phyloP scores from a whole-genome alignment of 805 yeast genomes.

The Candida lessepsii region DNA sequence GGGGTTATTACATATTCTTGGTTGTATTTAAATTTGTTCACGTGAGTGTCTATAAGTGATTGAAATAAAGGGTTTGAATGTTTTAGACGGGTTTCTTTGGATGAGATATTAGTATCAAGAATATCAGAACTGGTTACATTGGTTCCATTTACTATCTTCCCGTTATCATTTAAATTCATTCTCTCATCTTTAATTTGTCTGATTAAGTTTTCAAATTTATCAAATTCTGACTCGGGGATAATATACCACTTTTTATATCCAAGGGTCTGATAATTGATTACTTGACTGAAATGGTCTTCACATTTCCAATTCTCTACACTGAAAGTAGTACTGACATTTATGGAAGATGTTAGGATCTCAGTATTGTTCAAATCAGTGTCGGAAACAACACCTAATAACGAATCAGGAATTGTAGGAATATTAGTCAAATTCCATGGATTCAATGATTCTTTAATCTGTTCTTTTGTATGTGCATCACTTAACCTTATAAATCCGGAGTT shows the following conservation, averaged over 20 bases:
- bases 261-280: conserved; percentile 50
- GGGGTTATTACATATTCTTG: conserved; percentile 48
- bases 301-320: conserved; percentile 56
- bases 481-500: background rate
- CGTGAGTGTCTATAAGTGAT: conserved; percentile 18
- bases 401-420: conserved; percentile 48
- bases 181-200: background rate
- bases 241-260: conserved; percentile 59
- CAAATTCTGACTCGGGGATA: conserved; percentile 55
- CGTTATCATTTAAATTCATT: background rate
- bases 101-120: background rate
- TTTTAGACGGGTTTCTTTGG: conserved; percentile 19
- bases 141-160: too few relatives aligned
- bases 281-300: conserved; percentile 60
- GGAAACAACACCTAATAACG: conserved; percentile 44
- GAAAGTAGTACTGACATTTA: conserved; percentile 53
- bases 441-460: conserved; percentile 16
- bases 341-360: conserved; percentile 42
- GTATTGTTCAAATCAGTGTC: conserved; percentile 44
- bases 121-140: background rate
- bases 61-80: conserved; percentile 29
- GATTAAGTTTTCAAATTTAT: conserved; percentile 38
- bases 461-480: background rate
- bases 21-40: conserved; percentile 27
- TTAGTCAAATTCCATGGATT: conserved; percentile 61